phyloP scores from a whole-genome alignment of 352 stramenopile species.

The Paralagenidium karlingii region DNA sequence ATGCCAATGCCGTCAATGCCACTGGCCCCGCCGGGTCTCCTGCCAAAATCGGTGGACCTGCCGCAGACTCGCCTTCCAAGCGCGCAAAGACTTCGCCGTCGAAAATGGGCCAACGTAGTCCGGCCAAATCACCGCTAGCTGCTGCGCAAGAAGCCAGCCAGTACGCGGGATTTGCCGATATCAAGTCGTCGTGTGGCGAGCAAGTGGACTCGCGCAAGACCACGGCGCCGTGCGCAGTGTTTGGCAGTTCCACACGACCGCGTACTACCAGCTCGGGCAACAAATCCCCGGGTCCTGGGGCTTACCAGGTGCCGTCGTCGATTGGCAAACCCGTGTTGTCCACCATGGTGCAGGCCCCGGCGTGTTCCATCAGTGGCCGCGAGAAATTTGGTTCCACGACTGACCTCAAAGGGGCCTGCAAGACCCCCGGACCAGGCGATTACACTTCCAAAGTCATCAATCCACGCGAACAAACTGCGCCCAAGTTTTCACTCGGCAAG shows the following conservation, averaged over 20 bases:
- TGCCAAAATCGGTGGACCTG: too few species aligned
- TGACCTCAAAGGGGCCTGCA: conserved; percentile 26
- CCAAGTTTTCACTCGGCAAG: conserved; percentile 64
- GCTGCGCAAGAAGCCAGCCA: too few species aligned
- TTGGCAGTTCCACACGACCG: conserved; percentile 44
- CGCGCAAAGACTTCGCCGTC: conserved; percentile 6
- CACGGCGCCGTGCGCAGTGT: conserved; percentile 44
- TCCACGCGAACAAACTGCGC: conserved; percentile 38
- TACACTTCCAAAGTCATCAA: conserved; percentile 58
- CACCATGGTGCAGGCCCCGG: conserved; percentile 35
- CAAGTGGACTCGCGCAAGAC: conserved; percentile 66
- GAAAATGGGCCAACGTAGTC: conserved; percentile 14
- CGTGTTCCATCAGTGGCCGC: conserved; percentile 55
- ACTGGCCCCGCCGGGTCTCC: too few species aligned
- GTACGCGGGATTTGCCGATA: conserved; percentile 34
- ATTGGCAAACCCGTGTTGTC: conserved; percentile 60
- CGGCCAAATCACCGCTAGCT: conserved; percentile 3
- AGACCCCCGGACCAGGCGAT: conserved; percentile 43
- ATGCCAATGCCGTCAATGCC: too few species aligned
- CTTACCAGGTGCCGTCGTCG: conserved; percentile 55
- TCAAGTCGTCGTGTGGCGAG: conserved; percentile 55
- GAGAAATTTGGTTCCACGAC: conserved; percentile 69
- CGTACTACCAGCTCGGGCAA: conserved; percentile 21
- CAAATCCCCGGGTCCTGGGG: conserved; percentile 49
- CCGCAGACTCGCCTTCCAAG: conserved; percentile 32